Evolutionary conservation across 768 basidiomycete species (phyloP).

Genomic region (Xerocomus spinulosus): DNA sequence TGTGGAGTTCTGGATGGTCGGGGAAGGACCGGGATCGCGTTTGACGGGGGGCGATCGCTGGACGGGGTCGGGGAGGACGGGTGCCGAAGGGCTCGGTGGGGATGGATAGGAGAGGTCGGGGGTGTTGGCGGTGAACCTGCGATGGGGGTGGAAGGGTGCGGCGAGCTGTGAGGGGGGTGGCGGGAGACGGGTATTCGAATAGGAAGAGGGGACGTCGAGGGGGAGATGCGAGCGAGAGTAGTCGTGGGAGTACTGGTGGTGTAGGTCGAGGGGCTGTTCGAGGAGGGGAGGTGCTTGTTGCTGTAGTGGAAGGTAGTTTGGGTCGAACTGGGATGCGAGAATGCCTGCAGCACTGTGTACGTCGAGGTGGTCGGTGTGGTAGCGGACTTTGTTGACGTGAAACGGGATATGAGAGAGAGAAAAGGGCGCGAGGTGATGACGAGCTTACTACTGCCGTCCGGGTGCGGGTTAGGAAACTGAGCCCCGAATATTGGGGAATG

Average conservation of each 20-base stretch:
- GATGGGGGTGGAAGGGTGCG: constrained; percentile 24
- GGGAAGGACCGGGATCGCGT: constrained; percentile 44
- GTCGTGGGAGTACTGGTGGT: constrained; percentile 36
- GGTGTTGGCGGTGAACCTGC: constrained; percentile 33
- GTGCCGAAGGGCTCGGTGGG: constrained; percentile 23
- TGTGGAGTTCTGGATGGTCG: constrained; percentile 23
- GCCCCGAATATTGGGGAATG: constrained; percentile 66
- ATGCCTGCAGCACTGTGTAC: constrained; percentile 46
- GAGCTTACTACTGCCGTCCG: constrained; percentile 41
- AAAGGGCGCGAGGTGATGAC: constrained; percentile 47
- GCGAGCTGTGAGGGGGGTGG: constrained; percentile 27
- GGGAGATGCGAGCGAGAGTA: constrained; percentile 46
- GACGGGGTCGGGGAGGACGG: constrained; percentile 19
- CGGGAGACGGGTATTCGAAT: constrained; percentile 40
- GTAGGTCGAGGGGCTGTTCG: constrained; percentile 40
- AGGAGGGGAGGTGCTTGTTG: constrained; percentile 38
- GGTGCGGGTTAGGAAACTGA: constrained; percentile 42
- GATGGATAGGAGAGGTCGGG: constrained; percentile 37
- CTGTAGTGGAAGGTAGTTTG: constrained; percentile 35
- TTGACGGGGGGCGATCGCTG: constrained; percentile 35
- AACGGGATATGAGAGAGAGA: constrained; percentile 30
- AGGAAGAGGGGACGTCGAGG: constrained; percentile 39
- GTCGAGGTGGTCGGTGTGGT: constrained; percentile 42
- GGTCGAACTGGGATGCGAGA: constrained; percentile 51
- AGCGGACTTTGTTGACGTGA: constrained; percentile 69